Base-by-base conservation (phyloP, 176 grass and related monocot genomes). In the Otatea glauca region DNA sequence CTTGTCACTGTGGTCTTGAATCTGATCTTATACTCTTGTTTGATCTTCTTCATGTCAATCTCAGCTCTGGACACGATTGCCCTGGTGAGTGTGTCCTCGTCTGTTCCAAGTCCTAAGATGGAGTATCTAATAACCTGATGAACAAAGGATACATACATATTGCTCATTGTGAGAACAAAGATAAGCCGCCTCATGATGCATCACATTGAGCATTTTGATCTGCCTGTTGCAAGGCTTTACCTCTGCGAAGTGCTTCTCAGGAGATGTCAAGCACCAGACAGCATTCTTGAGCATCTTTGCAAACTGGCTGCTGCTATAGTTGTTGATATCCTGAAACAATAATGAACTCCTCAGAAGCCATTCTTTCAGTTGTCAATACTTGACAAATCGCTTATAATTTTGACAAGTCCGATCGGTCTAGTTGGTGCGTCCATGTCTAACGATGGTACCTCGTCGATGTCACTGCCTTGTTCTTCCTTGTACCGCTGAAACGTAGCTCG, bases 171-270 rank as follows among this genome's bases (percentile, higher is more conserved):
- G n/a, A 72, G 69, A 48, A 48, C 2, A 62, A 50, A 65, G 35
- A 39, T 38, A 76, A n/a, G n/a, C n/a, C n/a, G 27, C 70, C 27
- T 59, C 44, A 42, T 4, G 6, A 54, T 3, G 27, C 10, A 16
- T 47, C 62, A 77, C 35, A 61, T 6, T 66, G 9, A 47, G 7
- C n/a, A 32, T 16, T 25, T 53, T 37, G 38, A 23, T 80, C 24
- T 71, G 65, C 15, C 5, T 20, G 5, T 37, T 17, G 14, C 29
- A 4, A 14, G 70, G 48, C 7, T 62, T 66, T 77, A 96, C 94
- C 91, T 93, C 91, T 62, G 94, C 94, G 27, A 86, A 96, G 74
- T 93, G 91, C 62, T 96, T 96, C 74, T 93, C 87, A 51, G 94
- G 94, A 24, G 77, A 97, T 17, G 68, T 81, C 7, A 93, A 61